Evolutionary conservation across 345 rosid genomes (phyloP).

Genomic region (Acer saccharum): DNA sequence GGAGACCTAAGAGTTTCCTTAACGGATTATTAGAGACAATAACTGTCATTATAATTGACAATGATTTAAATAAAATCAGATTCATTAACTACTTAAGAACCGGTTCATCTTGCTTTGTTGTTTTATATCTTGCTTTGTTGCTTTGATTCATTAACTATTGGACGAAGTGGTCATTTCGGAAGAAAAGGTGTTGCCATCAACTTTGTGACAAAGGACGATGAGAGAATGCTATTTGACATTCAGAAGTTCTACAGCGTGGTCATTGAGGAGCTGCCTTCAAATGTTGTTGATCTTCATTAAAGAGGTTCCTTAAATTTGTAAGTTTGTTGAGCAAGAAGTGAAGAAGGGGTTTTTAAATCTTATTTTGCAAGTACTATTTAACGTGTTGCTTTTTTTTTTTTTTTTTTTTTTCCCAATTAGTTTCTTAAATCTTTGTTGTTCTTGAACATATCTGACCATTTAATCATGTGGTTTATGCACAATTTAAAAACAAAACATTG

Average conservation of each 20-base stretch:
- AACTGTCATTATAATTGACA: too few species aligned
- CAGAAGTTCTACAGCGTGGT: conserved; percentile 71
- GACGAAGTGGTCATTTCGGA: conserved; percentile 85
- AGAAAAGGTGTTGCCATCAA: conserved; percentile 89
- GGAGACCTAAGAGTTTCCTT: too few species aligned
- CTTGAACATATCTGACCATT: conserved; percentile 40
- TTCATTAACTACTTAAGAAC: too few species aligned
- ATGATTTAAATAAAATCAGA: too few species aligned
- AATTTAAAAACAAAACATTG: conserved; percentile 19
- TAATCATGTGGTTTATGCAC: conserved; percentile 35
- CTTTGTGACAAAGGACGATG: conserved; percentile 65
- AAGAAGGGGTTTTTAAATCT: conserved; percentile 9
- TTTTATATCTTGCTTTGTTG: too few species aligned
- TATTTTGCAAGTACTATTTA: conserved; percentile 36
- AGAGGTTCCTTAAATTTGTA: conserved; percentile 23
- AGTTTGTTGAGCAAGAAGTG: conserved; percentile 30
- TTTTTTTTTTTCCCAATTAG: conserved; percentile 13
- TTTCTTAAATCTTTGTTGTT: conserved; percentile 30
- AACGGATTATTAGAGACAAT: too few species aligned
- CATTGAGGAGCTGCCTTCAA: conserved; percentile 62
- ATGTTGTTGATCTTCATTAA: conserved; percentile 70
- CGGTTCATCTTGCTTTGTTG: too few species aligned
- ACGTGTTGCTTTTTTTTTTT: not conserved
- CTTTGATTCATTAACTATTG: conserved; percentile 30
- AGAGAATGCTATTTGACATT: conserved; percentile 69